phyloP scores from a whole-genome alignment of 495 filamentous ascomycete species.

The Aspergillus mulundensis region DNA sequence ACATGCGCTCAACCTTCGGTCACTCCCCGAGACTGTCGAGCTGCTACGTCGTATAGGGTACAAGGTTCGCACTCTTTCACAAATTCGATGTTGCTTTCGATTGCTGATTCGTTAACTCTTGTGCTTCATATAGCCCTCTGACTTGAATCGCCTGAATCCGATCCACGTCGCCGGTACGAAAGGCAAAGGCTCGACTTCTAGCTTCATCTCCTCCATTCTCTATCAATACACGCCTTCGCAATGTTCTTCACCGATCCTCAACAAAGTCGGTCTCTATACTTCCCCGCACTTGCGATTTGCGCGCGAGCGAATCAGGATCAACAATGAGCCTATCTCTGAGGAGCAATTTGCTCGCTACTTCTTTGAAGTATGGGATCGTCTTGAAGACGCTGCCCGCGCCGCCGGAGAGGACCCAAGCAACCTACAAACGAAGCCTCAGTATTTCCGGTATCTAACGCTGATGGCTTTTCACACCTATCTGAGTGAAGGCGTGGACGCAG shows the following conservation, averaged over 20 bases:
- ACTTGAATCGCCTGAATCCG: conserved; percentile 70
- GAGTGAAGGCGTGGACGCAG: conserved; percentile 71
- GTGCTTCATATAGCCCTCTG: conserved; percentile 50
- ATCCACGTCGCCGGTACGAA: conserved; percentile 90
- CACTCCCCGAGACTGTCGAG: conserved; percentile 70
- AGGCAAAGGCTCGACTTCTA: conserved; percentile 69
- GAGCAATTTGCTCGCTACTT: conserved; percentile 78
- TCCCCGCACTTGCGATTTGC: conserved; percentile 87
- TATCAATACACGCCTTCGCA: conserved; percentile 51
- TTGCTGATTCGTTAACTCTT: neutral
- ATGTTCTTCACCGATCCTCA: conserved; percentile 32
- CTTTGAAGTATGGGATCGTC: conserved; percentile 82
- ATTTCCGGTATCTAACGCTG: conserved; percentile 85
- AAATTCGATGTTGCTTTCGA: neutral
- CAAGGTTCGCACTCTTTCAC: conserved; percentile 48
- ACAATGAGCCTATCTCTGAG: conserved; percentile 70
- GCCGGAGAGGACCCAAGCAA: conserved; percentile 46
- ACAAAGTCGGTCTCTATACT: conserved; percentile 77
- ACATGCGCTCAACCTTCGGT: conserved; percentile 59
- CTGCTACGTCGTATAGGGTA: conserved; percentile 78
- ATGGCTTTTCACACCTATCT: conserved; percentile 88
- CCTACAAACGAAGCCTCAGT: conserved; percentile 65
- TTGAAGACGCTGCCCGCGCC: conserved; percentile 50
- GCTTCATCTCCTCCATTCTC: conserved; percentile 55
- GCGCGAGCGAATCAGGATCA: conserved; percentile 82